Percentiles rank a stretch among this genome's conserved stretches.
Conservation (phyloP, 257 asterid genomes). For the Dorcoceras hygrometricum region DNA sequence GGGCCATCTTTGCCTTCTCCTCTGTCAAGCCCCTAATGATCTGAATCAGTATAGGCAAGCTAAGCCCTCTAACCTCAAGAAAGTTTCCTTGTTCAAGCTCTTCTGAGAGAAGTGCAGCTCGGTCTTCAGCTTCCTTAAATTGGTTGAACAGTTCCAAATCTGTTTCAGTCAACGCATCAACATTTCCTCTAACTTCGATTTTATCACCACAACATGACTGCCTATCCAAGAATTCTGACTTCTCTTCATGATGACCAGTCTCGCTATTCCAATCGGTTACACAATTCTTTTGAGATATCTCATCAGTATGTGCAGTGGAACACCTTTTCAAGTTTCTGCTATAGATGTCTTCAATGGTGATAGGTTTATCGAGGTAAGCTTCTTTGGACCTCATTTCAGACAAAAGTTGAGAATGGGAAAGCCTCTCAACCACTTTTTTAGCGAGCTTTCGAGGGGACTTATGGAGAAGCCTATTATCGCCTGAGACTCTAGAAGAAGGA, state of each 20-base stretch:
- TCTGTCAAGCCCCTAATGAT: constrained; percentile 55
- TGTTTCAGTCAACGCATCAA: constrained; percentile 34
- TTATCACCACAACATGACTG: constrained; percentile 38
- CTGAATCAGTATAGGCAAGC: constrained; percentile 56
- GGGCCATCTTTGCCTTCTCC: constrained; percentile 74
- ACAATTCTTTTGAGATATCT: constrained; percentile 37
- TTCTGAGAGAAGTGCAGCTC: constrained; percentile 58
- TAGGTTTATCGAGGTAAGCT: constrained; percentile 56
- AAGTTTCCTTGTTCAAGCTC: constrained; percentile 60
- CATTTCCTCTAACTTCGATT: constrained; percentile 27
- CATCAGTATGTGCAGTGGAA: constrained; percentile 51
- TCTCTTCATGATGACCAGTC: constrained; percentile 39
- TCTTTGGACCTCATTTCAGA: constrained; percentile 55
- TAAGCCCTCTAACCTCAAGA: constrained; percentile 49
- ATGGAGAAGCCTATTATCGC: constrained; percentile 48
- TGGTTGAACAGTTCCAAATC: constrained; percentile 50
- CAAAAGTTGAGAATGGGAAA: constrained; percentile 61
- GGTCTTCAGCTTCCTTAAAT: constrained; percentile 72
- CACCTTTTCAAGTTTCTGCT: constrained; percentile 45
- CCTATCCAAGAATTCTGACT: constrained; percentile 39
- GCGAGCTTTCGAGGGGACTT: constrained; percentile 87
- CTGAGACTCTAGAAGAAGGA: constrained; percentile 46
- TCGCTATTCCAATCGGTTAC: constrained; percentile 38
- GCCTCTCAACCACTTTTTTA: constrained; percentile 87
- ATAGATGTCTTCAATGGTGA: constrained; percentile 85